phyloP scores from a whole-genome alignment of 75 land plant genomes.

The Sequoia sempervirens region DNA sequence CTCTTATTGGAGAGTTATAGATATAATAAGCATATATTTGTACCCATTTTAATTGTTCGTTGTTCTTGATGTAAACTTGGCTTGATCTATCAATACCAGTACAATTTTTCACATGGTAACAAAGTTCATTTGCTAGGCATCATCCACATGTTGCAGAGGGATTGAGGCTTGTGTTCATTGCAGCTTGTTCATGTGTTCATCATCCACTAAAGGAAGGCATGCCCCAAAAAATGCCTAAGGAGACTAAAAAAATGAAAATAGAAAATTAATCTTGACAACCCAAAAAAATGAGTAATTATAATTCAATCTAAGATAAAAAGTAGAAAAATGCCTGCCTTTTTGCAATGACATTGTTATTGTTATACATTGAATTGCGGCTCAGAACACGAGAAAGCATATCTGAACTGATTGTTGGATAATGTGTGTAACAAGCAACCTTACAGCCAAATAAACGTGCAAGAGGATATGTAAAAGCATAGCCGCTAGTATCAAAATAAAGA shows the following conservation, averaged over 20 bases:
- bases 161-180: not conserved
- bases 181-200: not conserved
- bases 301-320: not conserved
- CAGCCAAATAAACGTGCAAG: constrained; percentile 93
- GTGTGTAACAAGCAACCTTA: constrained; percentile 89
- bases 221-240: not conserved
- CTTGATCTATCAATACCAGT: not conserved
- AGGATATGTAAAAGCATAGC: constrained; percentile 98
- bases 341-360: constrained; percentile 73
- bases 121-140: not conserved
- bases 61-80: not conserved
- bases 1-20: not conserved
- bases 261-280: not conserved
- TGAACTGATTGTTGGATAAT: constrained; percentile 95
- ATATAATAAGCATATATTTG: not conserved
- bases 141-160: not conserved
- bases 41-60: not conserved
- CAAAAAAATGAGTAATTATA: not conserved
- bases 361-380: constrained; percentile 63
- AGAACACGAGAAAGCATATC: constrained; percentile 92
- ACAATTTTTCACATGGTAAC: no score
- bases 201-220: not conserved
- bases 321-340: constrained; percentile 57
- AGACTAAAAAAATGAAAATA: not conserved
- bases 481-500: constrained; percentile 86